phyloP scores from a whole-genome alignment of 2,329 filamentous ascomycete species.

The Ceratocystis alfenasii region DNA sequence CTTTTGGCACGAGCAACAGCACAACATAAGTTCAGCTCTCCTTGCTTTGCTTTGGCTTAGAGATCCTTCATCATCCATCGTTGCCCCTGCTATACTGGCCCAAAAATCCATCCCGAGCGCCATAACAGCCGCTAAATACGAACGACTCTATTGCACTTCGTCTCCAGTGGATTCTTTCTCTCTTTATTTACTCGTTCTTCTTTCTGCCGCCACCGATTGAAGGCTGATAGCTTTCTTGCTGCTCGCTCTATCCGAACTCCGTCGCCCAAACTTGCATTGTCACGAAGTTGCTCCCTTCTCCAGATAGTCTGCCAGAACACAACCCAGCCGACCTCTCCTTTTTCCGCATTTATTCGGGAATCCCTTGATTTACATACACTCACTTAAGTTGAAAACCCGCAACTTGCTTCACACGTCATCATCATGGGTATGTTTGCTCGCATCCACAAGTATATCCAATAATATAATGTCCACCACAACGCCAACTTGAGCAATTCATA shows the following conservation, averaged over 20 bases:
- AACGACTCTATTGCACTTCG: background rate
- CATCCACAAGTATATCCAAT: background rate
- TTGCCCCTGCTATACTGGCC: background rate
- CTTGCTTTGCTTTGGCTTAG: background rate
- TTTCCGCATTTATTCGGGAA: too few relatives aligned
- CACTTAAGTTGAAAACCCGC: background rate
- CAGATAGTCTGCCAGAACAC: background rate
- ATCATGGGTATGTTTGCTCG: constrained; percentile 15
- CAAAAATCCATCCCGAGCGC: constrained; percentile 4
- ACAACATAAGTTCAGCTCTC: too few relatives aligned
- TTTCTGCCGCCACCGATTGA: background rate
- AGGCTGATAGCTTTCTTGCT: background rate
- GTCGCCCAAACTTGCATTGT: background rate
- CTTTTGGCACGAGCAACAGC: too few relatives aligned
- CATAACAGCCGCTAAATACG: constrained; percentile 4
- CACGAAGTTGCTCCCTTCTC: background rate
- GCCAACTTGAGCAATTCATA: background rate
- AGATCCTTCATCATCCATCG: background rate
- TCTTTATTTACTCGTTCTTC: background rate
- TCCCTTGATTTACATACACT: background rate
- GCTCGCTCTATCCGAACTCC: background rate
- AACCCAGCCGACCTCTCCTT: background rate
- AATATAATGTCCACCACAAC: background rate
- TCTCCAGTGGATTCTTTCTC: constrained; percentile 7
- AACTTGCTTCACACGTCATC: background rate